Percentiles rank a stretch among this genome's conserved stretches.
Evolutionary conservation across 495 filamentous ascomycete species (phyloP).

Genomic region (Neurospora sp.): DNA sequence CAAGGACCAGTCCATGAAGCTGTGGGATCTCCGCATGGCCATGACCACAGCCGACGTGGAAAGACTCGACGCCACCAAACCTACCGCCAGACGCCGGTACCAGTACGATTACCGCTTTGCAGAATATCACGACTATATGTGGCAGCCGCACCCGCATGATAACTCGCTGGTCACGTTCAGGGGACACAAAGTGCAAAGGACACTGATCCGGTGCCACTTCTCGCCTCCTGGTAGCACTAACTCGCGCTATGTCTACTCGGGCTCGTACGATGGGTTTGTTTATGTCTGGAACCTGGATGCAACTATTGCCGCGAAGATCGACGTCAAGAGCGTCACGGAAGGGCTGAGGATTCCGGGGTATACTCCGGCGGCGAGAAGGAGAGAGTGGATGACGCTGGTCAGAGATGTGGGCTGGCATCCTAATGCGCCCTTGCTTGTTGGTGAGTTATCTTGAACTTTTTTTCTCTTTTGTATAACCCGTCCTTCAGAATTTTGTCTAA

Average conservation of each 20-base stretch:
- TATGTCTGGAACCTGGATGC: constrained; percentile 93
- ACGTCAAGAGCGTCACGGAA: constrained; percentile 59
- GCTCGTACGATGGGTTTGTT: constrained; percentile 77
- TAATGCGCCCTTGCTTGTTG: constrained; percentile 75
- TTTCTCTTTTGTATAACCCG: not conserved
- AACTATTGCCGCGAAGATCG: constrained; percentile 68
- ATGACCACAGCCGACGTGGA: constrained; percentile 58
- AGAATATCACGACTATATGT: constrained; percentile 56
- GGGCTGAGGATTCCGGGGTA: constrained; percentile 1
- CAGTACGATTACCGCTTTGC: constrained; percentile 82
- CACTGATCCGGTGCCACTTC: constrained; percentile 92
- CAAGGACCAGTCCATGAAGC: constrained; percentile 95
- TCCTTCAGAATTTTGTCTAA: not conserved
- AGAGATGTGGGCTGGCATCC: constrained; percentile 96
- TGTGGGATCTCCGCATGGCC: constrained; percentile 87
- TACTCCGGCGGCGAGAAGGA: not conserved
- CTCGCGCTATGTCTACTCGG: constrained; percentile 86
- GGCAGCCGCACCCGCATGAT: constrained; percentile 71
- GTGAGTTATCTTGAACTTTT: constrained; percentile 34
- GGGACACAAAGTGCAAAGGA: constrained; percentile 79
- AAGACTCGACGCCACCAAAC: constrained; percentile 27
- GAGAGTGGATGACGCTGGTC: constrained; percentile 67
- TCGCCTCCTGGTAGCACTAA: constrained; percentile 81
- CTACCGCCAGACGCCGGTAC: constrained; percentile 42
- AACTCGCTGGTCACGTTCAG: constrained; percentile 89